These are phyloP conservation scores for Globisporangium splendens DNA, from an alignment of 352 stramenopile genomes.

Conservation along the genomic window DNA sequence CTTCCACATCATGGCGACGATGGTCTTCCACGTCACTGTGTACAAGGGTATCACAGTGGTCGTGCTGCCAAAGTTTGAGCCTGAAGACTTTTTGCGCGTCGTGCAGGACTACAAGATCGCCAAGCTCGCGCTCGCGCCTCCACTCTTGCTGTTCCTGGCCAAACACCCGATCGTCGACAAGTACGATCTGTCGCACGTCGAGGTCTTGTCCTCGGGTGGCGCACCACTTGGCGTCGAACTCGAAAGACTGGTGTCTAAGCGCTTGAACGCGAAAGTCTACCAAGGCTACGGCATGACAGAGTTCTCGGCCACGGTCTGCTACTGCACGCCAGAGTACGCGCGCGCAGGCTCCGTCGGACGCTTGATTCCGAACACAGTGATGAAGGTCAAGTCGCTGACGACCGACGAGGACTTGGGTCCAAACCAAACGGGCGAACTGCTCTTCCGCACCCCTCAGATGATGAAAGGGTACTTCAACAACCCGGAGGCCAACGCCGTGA, in stretches of 20 bases:
- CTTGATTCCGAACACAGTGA: slow-evolving; percentile 32
- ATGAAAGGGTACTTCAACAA: slow-evolving; percentile 85
- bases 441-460: slow-evolving; percentile 41
- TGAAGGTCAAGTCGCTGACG: slow-evolving; percentile 32
- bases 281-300: slow-evolving; percentile 72
- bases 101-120: slow-evolving; percentile 67
- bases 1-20: slow-evolving; percentile 93
- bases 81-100: slow-evolving; percentile 74
- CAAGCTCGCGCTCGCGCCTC: slow-evolving; percentile 70
- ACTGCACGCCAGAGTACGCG: slow-evolving; percentile 1
- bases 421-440: slow-evolving; percentile 54
- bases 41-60: slow-evolving; percentile 66
- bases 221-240: slow-evolving; percentile 76
- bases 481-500: slow-evolving; percentile 74
- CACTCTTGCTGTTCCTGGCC: slow-evolving; percentile 74
- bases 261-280: slow-evolving; percentile 48
- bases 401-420: slow-evolving; percentile 27
- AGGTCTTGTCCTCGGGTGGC: slow-evolving; percentile 65
- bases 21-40: slow-evolving; percentile 66
- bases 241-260: slow-evolving; percentile 48
- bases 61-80: slow-evolving; percentile 85
- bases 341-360: slow-evolving; percentile 19
- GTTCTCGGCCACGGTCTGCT: slow-evolving; percentile 31
- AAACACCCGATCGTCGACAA: slow-evolving; percentile 85
- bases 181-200: slow-evolving; percentile 76